Percentiles rank a stretch among this genome's conserved stretches.
Evolutionary conservation across 1,284 basidiomycete species (phyloP).

Genomic region (Sanguinoderma infundibulare): DNA sequence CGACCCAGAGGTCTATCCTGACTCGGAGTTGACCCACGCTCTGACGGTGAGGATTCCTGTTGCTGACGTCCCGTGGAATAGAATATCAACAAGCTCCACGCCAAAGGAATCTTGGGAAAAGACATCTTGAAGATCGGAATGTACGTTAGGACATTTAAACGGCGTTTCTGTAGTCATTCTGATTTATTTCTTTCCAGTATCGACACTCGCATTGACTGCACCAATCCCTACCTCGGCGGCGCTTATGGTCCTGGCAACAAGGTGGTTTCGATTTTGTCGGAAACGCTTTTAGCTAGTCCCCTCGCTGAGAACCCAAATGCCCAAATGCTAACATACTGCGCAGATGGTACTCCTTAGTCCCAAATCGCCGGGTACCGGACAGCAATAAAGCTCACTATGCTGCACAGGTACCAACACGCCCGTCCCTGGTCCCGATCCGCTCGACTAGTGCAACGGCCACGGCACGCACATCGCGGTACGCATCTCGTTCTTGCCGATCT

Average conservation of each 20-base stretch:
- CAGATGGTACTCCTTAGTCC: constrained; percentile 20
- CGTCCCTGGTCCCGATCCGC: constrained; percentile 47
- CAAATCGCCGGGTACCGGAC: background rate
- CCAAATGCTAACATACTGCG: background rate
- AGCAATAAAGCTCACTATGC: background rate
- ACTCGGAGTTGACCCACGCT: constrained; percentile 39
- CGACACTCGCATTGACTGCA: constrained; percentile 57
- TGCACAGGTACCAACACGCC: constrained; percentile 46
- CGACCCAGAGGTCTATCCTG: constrained; percentile 41
- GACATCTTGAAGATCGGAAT: constrained; percentile 60
- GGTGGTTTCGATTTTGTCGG: constrained; percentile 60
- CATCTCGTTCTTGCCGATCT: background rate
- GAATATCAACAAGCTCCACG: constrained; percentile 54
- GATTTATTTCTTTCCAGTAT: constrained; percentile 29
- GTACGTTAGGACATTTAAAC: constrained; percentile 24
- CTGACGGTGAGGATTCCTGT: constrained; percentile 33
- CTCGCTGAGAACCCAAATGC: background rate
- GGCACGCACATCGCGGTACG: constrained; percentile 65
- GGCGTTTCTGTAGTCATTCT: background rate
- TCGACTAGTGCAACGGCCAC: constrained; percentile 59
- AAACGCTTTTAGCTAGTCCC: constrained; percentile 41
- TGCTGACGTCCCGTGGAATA: constrained; percentile 8
- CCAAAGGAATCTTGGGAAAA: constrained; percentile 50
- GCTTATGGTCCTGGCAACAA: constrained; percentile 66
- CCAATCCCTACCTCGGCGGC: constrained; percentile 65